Evolutionary conservation across 768 basidiomycete species (phyloP).

Genomic region (Xanthoconium stramineum): DNA sequence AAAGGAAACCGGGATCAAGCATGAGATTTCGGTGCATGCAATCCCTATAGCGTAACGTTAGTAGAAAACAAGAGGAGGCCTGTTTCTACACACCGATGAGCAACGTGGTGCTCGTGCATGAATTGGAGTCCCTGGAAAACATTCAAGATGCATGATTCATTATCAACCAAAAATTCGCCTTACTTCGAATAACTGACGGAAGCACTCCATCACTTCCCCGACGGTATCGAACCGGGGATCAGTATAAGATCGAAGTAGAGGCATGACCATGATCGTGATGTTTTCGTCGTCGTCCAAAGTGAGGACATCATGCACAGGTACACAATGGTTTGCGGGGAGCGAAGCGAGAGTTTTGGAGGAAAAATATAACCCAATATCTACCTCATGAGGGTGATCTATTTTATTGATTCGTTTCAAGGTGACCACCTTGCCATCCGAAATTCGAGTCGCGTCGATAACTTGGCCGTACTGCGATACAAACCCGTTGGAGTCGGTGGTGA

Average conservation of each 20-base stretch:
- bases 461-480: background rate
- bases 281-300: background rate
- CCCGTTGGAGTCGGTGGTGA: background rate
- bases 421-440: slow-evolving; percentile 25
- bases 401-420: slow-evolving; percentile 22
- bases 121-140: background rate
- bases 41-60: background rate
- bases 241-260: background rate
- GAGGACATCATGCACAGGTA: background rate
- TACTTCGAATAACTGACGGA: background rate
- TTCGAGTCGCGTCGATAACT: slow-evolving; percentile 27
- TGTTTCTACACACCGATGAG: background rate
- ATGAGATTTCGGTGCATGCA: background rate
- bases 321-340: background rate
- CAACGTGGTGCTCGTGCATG: background rate
- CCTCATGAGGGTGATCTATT: background rate
- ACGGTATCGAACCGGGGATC: background rate
- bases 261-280: background rate
- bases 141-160: background rate
- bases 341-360: background rate
- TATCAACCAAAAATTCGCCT: too few relatives aligned
- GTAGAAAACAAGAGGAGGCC: too few relatives aligned
- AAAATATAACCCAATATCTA: background rate
- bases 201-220: background rate
- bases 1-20: background rate